phyloP scores from a whole-genome alignment of 768 basidiomycete species.

The Hypsizygus marmoreus region DNA sequence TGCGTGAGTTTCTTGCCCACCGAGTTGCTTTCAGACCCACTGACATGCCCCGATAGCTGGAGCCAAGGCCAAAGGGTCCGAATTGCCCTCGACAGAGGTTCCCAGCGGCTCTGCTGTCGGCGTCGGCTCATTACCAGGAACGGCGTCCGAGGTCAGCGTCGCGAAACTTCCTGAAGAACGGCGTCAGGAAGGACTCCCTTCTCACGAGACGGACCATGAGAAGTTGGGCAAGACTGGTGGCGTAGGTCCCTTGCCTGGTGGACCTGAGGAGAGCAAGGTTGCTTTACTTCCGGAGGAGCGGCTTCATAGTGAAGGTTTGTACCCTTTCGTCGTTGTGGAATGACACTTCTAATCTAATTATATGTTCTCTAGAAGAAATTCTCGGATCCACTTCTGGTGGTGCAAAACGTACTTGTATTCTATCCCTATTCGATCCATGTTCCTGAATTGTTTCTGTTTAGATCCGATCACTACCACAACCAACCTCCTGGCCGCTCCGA shows the following conservation, averaged over 20 bases:
- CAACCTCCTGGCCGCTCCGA: too few species aligned
- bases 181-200: conserved; percentile 11
- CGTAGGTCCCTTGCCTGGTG: conserved; percentile 17
- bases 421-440: not conserved
- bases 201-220: conserved; percentile 14
- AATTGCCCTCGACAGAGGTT: conserved; percentile 15
- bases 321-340: too few species aligned
- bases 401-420: not conserved
- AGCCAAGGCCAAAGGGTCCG: not conserved
- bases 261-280: conserved; percentile 15
- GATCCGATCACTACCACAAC: too few species aligned
- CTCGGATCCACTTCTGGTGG: not conserved
- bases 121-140: conserved; percentile 52
- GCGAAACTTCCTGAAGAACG: conserved; percentile 53
- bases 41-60: not conserved
- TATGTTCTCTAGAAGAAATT: conserved; percentile 1
- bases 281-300: conserved; percentile 15
- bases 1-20: not conserved
- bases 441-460: too few species aligned
- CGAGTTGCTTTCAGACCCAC: not conserved
- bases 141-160: conserved; percentile 43
- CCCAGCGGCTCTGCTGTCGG: conserved; percentile 31
- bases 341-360: not conserved
- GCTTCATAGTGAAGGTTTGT: conserved; percentile 6
- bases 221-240: conserved; percentile 14